A percentile compares a stretch with the other conserved stretches of the same genome.
Evolutionary conservation across 2,329 filamentous ascomycete species (phyloP).

Genomic region (Plenodomus biglobosus): DNA sequence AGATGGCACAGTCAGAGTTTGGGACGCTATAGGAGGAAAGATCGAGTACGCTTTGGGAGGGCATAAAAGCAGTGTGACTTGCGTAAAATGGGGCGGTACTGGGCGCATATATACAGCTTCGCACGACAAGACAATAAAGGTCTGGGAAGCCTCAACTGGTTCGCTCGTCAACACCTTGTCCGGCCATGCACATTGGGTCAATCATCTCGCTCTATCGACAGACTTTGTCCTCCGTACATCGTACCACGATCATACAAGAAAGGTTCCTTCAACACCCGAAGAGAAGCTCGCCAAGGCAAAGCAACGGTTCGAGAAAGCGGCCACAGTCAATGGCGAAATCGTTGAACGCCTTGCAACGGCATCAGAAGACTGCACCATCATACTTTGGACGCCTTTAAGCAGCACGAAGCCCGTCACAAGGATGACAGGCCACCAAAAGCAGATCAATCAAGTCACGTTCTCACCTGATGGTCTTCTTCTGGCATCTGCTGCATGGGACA

Average conservation of each 20-base stretch:
- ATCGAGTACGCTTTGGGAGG: conserved; percentile 83
- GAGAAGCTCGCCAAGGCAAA: conserved; percentile 74
- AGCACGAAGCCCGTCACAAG: conserved; percentile 84
- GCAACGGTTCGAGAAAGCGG: conserved; percentile 82
- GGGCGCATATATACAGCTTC: conserved; percentile 61
- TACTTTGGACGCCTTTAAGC: conserved; percentile 80
- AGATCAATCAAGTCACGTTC: conserved; percentile 94
- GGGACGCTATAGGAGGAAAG: conserved; percentile 75
- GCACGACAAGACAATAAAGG: conserved; percentile 88
- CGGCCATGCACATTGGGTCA: conserved; percentile 91
- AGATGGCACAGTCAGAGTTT: conserved; percentile 84
- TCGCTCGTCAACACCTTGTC: conserved; percentile 77
- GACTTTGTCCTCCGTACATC: conserved; percentile 85
- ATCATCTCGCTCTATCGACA: conserved; percentile 89
- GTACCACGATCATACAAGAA: conserved; percentile 79
- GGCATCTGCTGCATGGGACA: conserved; percentile 89
- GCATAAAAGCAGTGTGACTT: conserved; percentile 86
- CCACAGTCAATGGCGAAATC: conserved; percentile 71
- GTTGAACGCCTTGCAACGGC: conserved; percentile 86
- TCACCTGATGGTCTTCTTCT: conserved; percentile 87
- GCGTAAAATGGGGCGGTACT: conserved; percentile 92
- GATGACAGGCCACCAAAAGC: conserved; percentile 92
- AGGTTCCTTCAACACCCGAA: conserved; percentile 67
- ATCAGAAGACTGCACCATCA: conserved; percentile 95
- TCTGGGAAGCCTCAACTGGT: conserved; percentile 82